phyloP scores from a whole-genome alignment of 805 yeast genomes.

The Saturnispora zaruensis region DNA sequence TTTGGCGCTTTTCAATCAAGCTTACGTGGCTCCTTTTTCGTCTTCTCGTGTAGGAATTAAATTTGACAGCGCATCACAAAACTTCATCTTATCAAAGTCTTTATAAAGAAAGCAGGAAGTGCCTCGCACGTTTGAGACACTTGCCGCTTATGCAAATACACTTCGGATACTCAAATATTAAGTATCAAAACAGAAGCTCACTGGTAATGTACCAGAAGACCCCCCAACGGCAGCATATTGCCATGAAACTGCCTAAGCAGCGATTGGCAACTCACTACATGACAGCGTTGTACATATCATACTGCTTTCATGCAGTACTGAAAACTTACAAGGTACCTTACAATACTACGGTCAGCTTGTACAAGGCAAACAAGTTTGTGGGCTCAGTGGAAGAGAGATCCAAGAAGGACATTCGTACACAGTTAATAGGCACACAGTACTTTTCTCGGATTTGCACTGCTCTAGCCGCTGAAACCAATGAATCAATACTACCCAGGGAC shows the following conservation, averaged over 20 bases:
- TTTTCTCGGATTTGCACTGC: not conserved
- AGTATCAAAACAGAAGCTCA: not conserved
- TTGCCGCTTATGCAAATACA: not conserved
- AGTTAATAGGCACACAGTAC: not conserved
- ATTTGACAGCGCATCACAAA: not conserved
- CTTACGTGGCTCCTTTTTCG: not conserved
- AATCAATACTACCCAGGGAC: slow-evolving; percentile 12
- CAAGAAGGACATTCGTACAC: not conserved
- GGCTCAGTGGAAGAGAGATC: slow-evolving; percentile 10
- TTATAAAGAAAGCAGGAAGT: not conserved
- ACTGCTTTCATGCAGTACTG: not conserved
- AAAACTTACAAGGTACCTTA: not conserved
- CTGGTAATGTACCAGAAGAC: not conserved
- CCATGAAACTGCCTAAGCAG: not conserved
- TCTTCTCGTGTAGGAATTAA: not conserved
- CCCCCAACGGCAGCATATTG: not conserved
- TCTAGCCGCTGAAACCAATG: not conserved
- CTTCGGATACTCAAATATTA: not conserved
- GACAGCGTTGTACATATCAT: not conserved
- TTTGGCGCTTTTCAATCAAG: not conserved
- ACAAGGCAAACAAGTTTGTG: slow-evolving; percentile 1
- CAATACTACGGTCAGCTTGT: not conserved
- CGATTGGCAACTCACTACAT: not conserved
- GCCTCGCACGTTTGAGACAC: not conserved
- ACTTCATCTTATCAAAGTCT: not conserved